Conservation (phyloP, 805 yeast species). For the Zygosaccharomyces siamensis region DNA sequence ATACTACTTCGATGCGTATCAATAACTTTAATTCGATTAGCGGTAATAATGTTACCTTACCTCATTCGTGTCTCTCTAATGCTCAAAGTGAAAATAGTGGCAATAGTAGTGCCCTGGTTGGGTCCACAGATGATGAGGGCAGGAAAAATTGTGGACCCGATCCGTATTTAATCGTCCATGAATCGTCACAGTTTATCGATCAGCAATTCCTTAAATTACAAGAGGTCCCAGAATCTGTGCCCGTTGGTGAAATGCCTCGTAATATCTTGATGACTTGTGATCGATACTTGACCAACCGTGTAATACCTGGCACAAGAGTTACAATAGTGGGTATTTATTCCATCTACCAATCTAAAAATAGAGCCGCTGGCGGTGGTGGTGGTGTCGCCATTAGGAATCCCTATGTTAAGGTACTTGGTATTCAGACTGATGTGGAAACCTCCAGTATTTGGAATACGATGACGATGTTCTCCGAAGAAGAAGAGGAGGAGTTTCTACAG, state of each 20-base stretch:
- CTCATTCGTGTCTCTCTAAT: slow-evolving; percentile 33
- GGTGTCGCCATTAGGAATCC: slow-evolving; percentile 89
- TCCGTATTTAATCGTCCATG: slow-evolving; percentile 91
- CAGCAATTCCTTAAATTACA: slow-evolving; percentile 92
- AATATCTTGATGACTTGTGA: slow-evolving; percentile 84
- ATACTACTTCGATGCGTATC: slow-evolving; percentile 55
- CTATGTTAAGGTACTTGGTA: slow-evolving; percentile 79
- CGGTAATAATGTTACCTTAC: slow-evolving; percentile 30
- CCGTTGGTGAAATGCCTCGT: slow-evolving; percentile 98
- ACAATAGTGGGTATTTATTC: slow-evolving; percentile 90
- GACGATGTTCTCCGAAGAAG: slow-evolving; percentile 77
- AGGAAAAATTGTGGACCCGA: slow-evolving; percentile 70
- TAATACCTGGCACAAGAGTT: slow-evolving; percentile 93
- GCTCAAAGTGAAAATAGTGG: slow-evolving; percentile 11
- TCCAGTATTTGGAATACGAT: slow-evolving; percentile 47
- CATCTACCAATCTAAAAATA: slow-evolving; percentile 71
- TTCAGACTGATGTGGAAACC: slow-evolving; percentile 75
- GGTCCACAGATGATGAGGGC: slow-evolving; percentile 21
- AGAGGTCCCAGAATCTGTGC: slow-evolving; percentile 97
- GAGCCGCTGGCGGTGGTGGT: slow-evolving; percentile 41
- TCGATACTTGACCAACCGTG: slow-evolving; percentile 80
- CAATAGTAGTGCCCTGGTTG: slow-evolving; percentile 11
- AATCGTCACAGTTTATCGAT: slow-evolving; percentile 87
- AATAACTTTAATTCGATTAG: slow-evolving; percentile 35
- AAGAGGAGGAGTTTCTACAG: slow-evolving; percentile 83